Conservation (phyloP, 2,329 filamentous ascomycete species). For the Tolypocladium paradoxum region DNA sequence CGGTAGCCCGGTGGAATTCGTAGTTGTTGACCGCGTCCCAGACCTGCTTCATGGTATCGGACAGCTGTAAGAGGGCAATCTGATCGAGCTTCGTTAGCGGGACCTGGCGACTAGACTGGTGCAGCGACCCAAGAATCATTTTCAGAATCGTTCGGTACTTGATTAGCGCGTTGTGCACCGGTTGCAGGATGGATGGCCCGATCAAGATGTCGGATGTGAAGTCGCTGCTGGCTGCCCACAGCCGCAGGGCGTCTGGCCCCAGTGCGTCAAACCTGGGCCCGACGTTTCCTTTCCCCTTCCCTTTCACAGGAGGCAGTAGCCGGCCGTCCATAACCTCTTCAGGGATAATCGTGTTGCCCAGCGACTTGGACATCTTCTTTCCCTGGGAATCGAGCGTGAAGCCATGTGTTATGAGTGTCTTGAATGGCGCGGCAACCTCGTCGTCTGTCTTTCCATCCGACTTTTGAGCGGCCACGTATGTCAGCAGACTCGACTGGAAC, state of each 20-base stretch:
- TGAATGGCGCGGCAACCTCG: constrained; percentile 55
- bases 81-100: constrained; percentile 54
- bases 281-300: constrained; percentile 37
- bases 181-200: constrained; percentile 64
- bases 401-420: constrained; percentile 84
- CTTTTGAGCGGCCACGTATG: constrained; percentile 58
- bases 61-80: constrained; percentile 67
- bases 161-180: constrained; percentile 64
- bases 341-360: constrained; percentile 79
- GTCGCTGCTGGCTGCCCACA: constrained; percentile 89
- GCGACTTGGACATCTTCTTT: constrained; percentile 98
- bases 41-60: constrained; percentile 53
- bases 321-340: constrained; percentile 76
- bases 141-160: constrained; percentile 88
- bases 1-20: constrained; percentile 74
- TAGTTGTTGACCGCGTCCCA: constrained; percentile 55
- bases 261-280: constrained; percentile 51
- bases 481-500: constrained; percentile 95
- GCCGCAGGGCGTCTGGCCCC: constrained; percentile 74
- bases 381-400: constrained; percentile 83
- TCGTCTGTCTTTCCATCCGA: constrained; percentile 16
- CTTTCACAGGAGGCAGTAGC: constrained; percentile 59
- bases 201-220: constrained; percentile 83
- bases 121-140: constrained; percentile 73
- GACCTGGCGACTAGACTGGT: constrained; percentile 37